phyloP scores from a whole-genome alignment of 1,139 yeast genomes.

The Yamadazyma pseudoaaseri region DNA sequence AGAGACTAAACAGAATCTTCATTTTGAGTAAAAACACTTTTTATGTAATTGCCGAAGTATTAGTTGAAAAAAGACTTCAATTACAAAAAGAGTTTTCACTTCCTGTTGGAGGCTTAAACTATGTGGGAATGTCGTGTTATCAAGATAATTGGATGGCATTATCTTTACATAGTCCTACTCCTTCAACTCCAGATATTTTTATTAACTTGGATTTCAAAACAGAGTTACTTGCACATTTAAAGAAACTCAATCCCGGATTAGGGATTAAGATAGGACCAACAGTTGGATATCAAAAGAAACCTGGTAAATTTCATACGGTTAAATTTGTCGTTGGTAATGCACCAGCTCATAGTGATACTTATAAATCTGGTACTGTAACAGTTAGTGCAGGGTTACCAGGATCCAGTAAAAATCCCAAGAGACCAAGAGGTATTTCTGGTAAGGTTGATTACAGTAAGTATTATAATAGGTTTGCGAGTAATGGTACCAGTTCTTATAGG shows the following conservation, averaged over 20 bases:
- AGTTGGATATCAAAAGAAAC: conserved; percentile 83
- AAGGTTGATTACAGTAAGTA: conserved; percentile 46
- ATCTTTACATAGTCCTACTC: conserved; percentile 50
- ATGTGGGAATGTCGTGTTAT: conserved; percentile 66
- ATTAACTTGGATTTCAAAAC: conserved; percentile 85
- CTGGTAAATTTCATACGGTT: conserved; percentile 76
- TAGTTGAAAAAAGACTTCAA: conserved; percentile 70
- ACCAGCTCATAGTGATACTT: conserved; percentile 65
- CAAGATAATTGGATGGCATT: conserved; percentile 96
- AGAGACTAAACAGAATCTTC: conserved; percentile 70
- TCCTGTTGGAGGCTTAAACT: conserved; percentile 58
- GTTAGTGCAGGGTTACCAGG: conserved; percentile 82
- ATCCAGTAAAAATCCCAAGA: conserved; percentile 63
- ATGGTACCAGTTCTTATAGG: conserved; percentile 5
- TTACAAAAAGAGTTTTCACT: conserved; percentile 65
- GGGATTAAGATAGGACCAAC: conserved; percentile 69
- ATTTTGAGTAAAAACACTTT: conserved; percentile 63
- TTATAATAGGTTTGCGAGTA: conserved; percentile 33
- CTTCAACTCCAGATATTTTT: conserved; percentile 72
- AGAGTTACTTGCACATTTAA: conserved; percentile 78
- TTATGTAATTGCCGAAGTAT: conserved; percentile 68
- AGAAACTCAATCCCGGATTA: conserved; percentile 57
- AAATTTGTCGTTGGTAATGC: conserved; percentile 57
- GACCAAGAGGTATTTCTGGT: conserved; percentile 53
- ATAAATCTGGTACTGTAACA: conserved; percentile 86